Percentiles rank a stretch among this genome's conserved stretches.
Conservation (phyloP, 805 yeast species). For the Komagataella phaffii region DNA sequence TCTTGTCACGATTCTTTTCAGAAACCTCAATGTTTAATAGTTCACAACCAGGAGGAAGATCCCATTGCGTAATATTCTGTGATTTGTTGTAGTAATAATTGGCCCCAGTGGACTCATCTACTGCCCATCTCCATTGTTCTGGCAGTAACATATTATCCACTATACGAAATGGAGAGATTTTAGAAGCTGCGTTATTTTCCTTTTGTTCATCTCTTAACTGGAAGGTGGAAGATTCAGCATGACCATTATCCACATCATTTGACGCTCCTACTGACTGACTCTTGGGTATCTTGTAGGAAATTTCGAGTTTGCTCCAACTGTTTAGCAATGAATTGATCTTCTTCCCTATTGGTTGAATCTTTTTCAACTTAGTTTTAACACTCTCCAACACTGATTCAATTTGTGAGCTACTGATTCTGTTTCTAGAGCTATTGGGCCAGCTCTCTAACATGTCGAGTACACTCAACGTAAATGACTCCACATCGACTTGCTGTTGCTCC, state of each 20-base stretch:
- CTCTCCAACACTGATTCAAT: slow-evolving; percentile 48
- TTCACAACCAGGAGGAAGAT: slow-evolving; percentile 24
- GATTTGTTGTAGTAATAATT: slow-evolving; percentile 42
- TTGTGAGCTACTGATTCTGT: slow-evolving; percentile 61
- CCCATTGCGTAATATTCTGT: slow-evolving; percentile 42
- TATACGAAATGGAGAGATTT: not conserved
- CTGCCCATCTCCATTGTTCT: slow-evolving; percentile 53
- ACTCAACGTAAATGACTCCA: slow-evolving; percentile 19
- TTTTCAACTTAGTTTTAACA: slow-evolving; percentile 14
- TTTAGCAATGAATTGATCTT: slow-evolving; percentile 31
- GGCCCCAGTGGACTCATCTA: slow-evolving; percentile 27
- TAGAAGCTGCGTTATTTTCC: not conserved
- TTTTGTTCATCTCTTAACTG: not conserved
- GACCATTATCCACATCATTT: not conserved
- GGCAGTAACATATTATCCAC: slow-evolving; percentile 23
- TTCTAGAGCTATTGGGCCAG: slow-evolving; percentile 59
- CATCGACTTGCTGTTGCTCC: slow-evolving; percentile 2
- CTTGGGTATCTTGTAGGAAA: slow-evolving; percentile 81
- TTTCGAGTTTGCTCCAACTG: slow-evolving; percentile 62
- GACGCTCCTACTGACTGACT: slow-evolving; percentile 11
- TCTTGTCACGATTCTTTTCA: not conserved
- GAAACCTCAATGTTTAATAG: not conserved
- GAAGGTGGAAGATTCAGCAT: not conserved
- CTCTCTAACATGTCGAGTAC: slow-evolving; percentile 42
- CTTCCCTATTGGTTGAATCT: slow-evolving; percentile 6